phyloP scores from a whole-genome alignment of 192 early-diverging fungal genomes.

The Entomortierella beljakovae region DNA sequence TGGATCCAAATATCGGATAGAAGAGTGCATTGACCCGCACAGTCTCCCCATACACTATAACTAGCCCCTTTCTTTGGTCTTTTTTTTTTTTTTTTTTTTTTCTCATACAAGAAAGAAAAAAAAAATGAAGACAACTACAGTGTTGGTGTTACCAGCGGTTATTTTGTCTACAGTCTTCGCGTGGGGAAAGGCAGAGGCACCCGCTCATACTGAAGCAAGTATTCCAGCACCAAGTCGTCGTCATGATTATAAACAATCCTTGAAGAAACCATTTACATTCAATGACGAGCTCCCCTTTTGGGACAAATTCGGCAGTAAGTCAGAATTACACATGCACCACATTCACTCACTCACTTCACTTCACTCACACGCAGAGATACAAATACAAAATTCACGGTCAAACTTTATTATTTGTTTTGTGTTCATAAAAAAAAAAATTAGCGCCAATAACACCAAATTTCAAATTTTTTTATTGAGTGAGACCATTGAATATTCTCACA shows the following conservation, averaged over 20 bases:
- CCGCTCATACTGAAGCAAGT: background rate
- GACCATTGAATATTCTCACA: too few species aligned
- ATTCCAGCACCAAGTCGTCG: slow-evolving; percentile 37
- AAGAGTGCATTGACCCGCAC: too few species aligned
- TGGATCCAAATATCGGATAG: background rate
- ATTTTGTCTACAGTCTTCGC: slow-evolving; percentile 28
- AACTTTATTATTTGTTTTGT: background rate
- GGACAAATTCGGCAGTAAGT: slow-evolving; percentile 58
- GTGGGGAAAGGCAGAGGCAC: slow-evolving; percentile 24
- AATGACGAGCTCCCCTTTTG: slow-evolving; percentile 67
- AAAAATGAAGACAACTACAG: background rate
- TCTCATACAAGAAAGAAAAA: background rate
- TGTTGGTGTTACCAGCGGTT: slow-evolving; percentile 15
- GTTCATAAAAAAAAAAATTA: too few species aligned
- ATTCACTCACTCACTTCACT: too few species aligned
- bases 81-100: background rate
- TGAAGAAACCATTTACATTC: slow-evolving; percentile 70
- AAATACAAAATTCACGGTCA: too few species aligned
- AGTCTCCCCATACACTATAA: too few species aligned
- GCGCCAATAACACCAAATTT: too few species aligned
- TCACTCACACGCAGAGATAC: too few species aligned
- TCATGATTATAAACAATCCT: slow-evolving; percentile 71
- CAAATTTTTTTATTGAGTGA: too few species aligned
- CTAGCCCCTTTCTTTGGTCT: background rate
- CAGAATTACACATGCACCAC: background rate